Percentiles rank a stretch among this genome's conserved stretches.
These are phyloP conservation scores for Syzygium oleosum DNA, from an alignment of 345 rosid genomes.

Conservation along the genomic window DNA sequence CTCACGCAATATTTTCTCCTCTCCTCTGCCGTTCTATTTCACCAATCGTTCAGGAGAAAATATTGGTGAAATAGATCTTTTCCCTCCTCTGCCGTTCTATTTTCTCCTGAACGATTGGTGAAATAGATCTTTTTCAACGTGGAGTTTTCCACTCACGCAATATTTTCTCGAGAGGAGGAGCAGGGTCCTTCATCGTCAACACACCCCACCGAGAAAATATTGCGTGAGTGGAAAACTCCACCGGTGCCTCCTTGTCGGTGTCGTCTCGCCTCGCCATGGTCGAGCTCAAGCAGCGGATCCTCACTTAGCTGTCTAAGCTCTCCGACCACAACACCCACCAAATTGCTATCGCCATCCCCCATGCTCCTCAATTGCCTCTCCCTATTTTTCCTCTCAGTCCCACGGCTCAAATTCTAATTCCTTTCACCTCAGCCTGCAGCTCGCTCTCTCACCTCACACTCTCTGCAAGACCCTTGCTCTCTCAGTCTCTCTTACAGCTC, in stretches of 20 bases:
- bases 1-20: no score
- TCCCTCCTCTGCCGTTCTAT: no score
- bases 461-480: background rate
- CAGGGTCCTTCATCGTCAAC: no score
- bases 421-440: background rate
- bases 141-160: no score
- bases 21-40: no score
- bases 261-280: slow-evolving; percentile 90
- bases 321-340: slow-evolving; percentile 90
- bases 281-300: slow-evolving; percentile 76
- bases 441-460: background rate
- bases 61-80: no score
- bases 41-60: background rate
- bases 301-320: slow-evolving; percentile 71
- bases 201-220: no score
- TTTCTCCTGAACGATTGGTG: no score
- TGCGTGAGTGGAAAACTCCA: no score
- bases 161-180: no score
- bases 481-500: background rate
- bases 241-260: slow-evolving; percentile 38
- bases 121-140: no score
- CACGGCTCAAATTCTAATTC: no score
- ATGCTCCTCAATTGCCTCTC: slow-evolving; percentile 81
- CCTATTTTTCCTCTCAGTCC: background rate
- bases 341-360: slow-evolving; percentile 88